Evolutionary conservation across 208 protist genomes (phyloP).

Genomic region (Wallacemonas sp.): DNA sequence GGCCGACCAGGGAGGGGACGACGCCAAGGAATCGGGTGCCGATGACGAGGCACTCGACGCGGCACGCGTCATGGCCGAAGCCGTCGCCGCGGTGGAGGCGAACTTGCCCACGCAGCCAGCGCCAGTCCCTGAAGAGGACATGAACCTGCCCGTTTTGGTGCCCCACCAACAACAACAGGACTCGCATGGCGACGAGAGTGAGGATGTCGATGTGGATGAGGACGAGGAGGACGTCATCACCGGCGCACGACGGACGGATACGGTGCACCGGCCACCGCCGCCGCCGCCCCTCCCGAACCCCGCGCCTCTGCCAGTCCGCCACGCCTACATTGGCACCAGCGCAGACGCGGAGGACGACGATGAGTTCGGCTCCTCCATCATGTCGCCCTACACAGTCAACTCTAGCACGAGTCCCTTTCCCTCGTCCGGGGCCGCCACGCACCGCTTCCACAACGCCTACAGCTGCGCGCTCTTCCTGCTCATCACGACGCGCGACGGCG

Average conservation of each 20-base stretch:
- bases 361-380: neutral
- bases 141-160: neutral
- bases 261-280: too few relatives aligned
- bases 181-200: conserved; percentile 13
- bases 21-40: neutral
- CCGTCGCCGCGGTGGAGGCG: neutral
- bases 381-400: neutral
- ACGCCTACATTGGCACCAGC: too few relatives aligned
- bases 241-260: neutral
- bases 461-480: conserved; percentile 57
- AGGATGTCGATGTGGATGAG: neutral
- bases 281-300: neutral
- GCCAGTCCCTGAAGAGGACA: too few relatives aligned
- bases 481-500: neutral
- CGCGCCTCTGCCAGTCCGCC: neutral
- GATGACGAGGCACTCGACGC: neutral
- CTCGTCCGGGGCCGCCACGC: conserved; percentile 31
- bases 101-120: too few relatives aligned
- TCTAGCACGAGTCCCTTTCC: neutral
- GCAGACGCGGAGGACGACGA: neutral
- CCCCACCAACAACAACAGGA: neutral
- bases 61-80: neutral
- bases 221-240: neutral
- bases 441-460: conserved; percentile 79
- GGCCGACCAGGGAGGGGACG: neutral